Base-by-base conservation (phyloP, 2,329 filamentous ascomycete genomes). In the Colletotrichum neosansevieriae region DNA sequence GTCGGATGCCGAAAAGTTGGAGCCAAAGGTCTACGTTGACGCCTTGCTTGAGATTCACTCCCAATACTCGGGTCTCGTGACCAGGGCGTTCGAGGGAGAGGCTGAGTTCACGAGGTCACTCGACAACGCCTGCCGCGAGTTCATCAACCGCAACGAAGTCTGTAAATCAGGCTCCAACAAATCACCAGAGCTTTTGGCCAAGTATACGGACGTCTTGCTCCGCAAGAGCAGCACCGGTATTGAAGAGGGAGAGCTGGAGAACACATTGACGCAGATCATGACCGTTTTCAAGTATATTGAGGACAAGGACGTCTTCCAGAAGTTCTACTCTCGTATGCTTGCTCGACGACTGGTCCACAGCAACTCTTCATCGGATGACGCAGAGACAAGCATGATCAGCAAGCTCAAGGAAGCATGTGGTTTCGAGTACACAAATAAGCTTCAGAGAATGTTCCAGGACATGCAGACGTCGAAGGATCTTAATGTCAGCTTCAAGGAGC, bases 281-380 rank as follows among this genome's bases (percentile, higher is more conserved):
- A 98, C 95, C 1, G 94, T 99, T 63, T 99, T 99, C 88, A 98
- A 98, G 83, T 99, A 99, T 81, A 98, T 99, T 71, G 96, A 99
- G 78, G 97, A 99, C 82, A 99, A 99, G 85, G 96, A 99, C 76
- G 97, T 99, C 5, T 99, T 99, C 87, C 96, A 98, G 80, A 99
- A 98, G 80, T 99, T 98, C 82, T 99, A 99, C 82, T 97, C 95
- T 2, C 92, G 94, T 71, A 97, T 97, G 91, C 84, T 99, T 74
- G 96, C 96, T 57, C 94, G 97, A 79, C 94, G 96, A 75, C 84
- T 99, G 63, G 96, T 99, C 17, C 94, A 98, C 79, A 94, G 92
- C 78, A 98, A 92, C 78, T 98, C 96, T 0, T 96, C 96, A 3
- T 98, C 94, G 2, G 94, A 97, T 73, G 96, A 99, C 81, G 95